A percentile compares a stretch with the other conserved stretches of the same genome.
Evolutionary conservation across 139 green algal species (phyloP).

Genomic region (Haematococcus lacustris): DNA sequence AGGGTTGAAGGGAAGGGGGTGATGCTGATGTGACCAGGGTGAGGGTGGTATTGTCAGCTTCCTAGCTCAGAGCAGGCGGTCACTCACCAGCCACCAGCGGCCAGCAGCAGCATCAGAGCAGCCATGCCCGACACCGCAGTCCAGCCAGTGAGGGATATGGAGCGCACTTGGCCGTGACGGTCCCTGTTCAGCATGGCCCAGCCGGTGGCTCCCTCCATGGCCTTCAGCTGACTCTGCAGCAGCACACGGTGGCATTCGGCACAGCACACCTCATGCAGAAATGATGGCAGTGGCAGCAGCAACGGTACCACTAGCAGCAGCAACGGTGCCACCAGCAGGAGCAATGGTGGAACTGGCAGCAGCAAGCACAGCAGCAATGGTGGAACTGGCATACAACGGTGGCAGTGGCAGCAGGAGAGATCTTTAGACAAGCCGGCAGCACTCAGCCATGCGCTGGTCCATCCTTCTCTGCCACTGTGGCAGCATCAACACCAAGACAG

Average conservation of each 20-base stretch:
- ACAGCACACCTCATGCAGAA: too few species aligned
- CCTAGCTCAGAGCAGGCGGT: not conserved
- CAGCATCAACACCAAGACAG: not conserved
- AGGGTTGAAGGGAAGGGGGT: too few species aligned
- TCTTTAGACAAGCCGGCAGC: not conserved
- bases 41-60: not conserved
- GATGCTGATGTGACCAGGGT: too few species aligned
- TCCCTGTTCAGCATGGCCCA: conserved; percentile 26
- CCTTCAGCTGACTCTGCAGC: conserved; percentile 21
- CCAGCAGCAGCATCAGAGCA: conserved; percentile 40
- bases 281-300: not conserved
- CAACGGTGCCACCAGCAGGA: not conserved
- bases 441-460: too few species aligned
- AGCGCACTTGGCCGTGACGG: conserved; percentile 16
- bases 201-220: conserved; percentile 38
- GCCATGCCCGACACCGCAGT: conserved; percentile 43
- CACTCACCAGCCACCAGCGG: conserved; percentile 13
- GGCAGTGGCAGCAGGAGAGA: too few species aligned
- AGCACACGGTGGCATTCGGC: too few species aligned
- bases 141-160: conserved; percentile 33
- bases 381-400: too few species aligned
- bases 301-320: not conserved
- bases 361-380: not conserved
- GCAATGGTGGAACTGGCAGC: too few species aligned
- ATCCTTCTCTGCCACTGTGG: too few species aligned